Conservation (phyloP, 805 yeast genomes). For the Nematodospora valgi region DNA sequence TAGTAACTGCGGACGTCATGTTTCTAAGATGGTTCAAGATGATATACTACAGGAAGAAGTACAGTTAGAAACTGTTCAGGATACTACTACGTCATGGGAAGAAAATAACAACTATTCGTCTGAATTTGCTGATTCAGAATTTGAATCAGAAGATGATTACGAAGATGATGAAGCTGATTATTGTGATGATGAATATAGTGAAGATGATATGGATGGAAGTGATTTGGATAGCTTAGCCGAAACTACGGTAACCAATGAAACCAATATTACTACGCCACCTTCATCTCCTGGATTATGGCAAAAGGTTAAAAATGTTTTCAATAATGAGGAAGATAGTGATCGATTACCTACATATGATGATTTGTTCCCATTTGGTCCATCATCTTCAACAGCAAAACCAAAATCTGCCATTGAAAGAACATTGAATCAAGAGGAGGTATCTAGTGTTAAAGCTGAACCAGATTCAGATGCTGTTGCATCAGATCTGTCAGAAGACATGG, state of each 20-base stretch:
- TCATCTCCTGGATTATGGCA: constrained; percentile 35
- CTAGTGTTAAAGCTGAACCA: constrained; percentile 7
- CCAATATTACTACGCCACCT: constrained; percentile 2
- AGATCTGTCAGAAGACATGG: constrained; percentile 44
- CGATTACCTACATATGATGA: constrained; percentile 71
- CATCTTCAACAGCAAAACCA: constrained; percentile 25
- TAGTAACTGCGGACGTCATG: constrained; percentile 35
- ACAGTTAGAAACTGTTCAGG: too few relatives aligned
- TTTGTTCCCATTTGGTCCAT: constrained; percentile 56
- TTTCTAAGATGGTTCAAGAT: constrained; percentile 35
- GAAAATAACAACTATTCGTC: constrained; percentile 11
- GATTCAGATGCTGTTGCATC: constrained; percentile 32
- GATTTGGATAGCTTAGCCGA: constrained; percentile 15
- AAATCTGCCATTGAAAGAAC: constrained; percentile 30
- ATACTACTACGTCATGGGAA: too few relatives aligned
- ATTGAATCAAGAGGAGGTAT: constrained; percentile 17
- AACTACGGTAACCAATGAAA: constrained; percentile 2
- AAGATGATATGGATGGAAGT: constrained; percentile 15
- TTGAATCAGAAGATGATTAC: constrained; percentile 22
- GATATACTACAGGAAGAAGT: constrained; percentile 1
- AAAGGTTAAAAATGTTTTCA: constrained; percentile 40
- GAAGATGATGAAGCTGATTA: constrained; percentile 16
- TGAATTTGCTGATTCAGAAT: constrained; percentile 33
- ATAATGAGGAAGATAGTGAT: constrained; percentile 28
- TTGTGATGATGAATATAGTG: constrained; percentile 17